These are phyloP conservation scores for Drosera capensis DNA, from an alignment of 148 eudicot species.

Conservation along the genomic window DNA sequence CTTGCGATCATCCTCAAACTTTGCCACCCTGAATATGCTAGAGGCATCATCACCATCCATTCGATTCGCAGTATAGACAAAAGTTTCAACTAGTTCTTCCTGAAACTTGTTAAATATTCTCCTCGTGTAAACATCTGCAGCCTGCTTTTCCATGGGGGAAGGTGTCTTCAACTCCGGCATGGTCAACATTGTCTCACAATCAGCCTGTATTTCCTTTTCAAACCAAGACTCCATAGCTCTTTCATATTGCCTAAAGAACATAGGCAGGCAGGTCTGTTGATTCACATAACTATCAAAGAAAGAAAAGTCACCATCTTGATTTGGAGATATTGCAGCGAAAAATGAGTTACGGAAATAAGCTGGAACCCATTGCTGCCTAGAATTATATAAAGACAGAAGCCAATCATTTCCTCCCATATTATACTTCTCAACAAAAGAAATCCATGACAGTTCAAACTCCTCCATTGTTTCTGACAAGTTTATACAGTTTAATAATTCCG, in stretches of 20 bases:
- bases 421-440: conserved; percentile 13
- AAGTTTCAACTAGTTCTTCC: conserved; percentile 24
- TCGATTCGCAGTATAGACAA: conserved; percentile 21
- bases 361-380: conserved; percentile 24
- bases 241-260: conserved; percentile 21
- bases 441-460: conserved; percentile 22
- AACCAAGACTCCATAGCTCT: conserved; percentile 18
- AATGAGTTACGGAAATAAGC: conserved; percentile 19
- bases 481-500: conserved; percentile 20
- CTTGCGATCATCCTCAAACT: conserved; percentile 18
- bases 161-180: conserved; percentile 23
- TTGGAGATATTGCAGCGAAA: conserved; percentile 21
- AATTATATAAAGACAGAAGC: conserved; percentile 26
- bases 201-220: conserved; percentile 23
- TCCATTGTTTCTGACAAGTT: conserved; percentile 22
- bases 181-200: conserved; percentile 20
- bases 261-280: conserved; percentile 18
- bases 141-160: conserved; percentile 26
- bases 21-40: conserved; percentile 23
- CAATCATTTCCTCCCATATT: conserved; percentile 16
- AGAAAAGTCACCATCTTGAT: conserved; percentile 16
- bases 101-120: conserved; percentile 21
- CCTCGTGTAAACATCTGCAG: conserved; percentile 19
- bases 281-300: conserved; percentile 22
- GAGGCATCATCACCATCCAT: conserved; percentile 14